Base-by-base conservation (phyloP, 2,329 filamentous ascomycete genomes). In the Microcera coccophila region DNA sequence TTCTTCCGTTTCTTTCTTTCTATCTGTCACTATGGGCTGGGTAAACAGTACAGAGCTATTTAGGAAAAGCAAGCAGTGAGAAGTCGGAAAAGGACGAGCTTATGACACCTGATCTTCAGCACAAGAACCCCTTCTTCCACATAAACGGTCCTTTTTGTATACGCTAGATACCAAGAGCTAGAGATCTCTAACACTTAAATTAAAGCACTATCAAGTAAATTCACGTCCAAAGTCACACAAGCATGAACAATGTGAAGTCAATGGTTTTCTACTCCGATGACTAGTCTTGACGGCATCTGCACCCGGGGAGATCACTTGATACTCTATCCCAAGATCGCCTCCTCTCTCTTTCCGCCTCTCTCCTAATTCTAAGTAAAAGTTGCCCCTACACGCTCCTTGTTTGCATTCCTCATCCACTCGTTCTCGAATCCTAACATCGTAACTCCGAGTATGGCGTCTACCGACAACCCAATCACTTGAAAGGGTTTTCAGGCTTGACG, bases 391-490 rank as follows among this genome's bases (percentile, higher is more conserved):
- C 56, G 39, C 58, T 58, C 60, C 58, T 39, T 39, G 38, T 42
- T 54, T 49, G 31, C 41, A 54, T 49, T 48, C 48, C 44, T 49
- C 46, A 44, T 44, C 29, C 11, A n/a, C 29, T 32, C 29, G 29
- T 32, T n/a, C 5, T 35, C 33, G 18, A 34, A 49, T 35, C 50
- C 53, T 48, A 46, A 40, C 50, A 48, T 34, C 42, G 16, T 48
- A 44, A 44, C 34, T 57, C 51, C 42, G 49, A 57, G 46, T 47
- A 50, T 45, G 55, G 51, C 54, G 44, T 50, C 45, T 48, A 50
- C 44, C 36, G 33, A 48, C 3, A 37, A 53, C 60, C 60, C 62
- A 49, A 53, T 62, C 62, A 65, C 62, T 65, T 62, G 62, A 65
- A 59, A 53, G 57, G 62, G 56, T 52, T 57, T 58, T 59, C 59